A percentile compares a stretch with the other conserved stretches of the same genome.
Evolutionary conservation across 2,329 filamentous ascomycete species (phyloP).

Genomic region (Trichoderma sp.): DNA sequence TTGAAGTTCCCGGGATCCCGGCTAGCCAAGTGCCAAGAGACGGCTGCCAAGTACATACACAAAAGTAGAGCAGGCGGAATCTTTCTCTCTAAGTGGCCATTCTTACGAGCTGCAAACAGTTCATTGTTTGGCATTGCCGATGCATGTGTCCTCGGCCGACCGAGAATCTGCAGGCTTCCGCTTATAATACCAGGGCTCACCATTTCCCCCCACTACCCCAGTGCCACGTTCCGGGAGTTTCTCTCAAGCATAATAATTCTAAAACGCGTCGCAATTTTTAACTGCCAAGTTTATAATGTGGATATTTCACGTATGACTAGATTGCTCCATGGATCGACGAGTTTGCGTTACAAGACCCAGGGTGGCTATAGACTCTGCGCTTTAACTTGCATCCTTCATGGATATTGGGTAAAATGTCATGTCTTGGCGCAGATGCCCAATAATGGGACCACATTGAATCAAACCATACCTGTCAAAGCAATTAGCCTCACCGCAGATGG

Average conservation of each 20-base stretch:
- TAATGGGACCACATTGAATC: background rate
- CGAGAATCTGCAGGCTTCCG: background rate
- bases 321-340: background rate
- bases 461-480: background rate
- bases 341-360: background rate
- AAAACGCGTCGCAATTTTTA: background rate
- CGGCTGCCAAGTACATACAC: background rate
- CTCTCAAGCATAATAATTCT: background rate
- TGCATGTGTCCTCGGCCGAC: background rate
- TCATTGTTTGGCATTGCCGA: background rate
- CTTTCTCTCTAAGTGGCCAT: background rate
- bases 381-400: background rate
- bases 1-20: background rate
- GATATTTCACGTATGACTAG: background rate
- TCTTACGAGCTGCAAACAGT: background rate
- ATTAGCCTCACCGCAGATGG: background rate
- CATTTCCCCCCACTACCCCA: background rate
- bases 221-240: background rate
- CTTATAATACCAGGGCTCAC: background rate
- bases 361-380: background rate
- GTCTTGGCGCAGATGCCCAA: background rate
- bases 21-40: background rate
- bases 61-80: background rate
- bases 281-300: background rate
- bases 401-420: background rate